Base-by-base conservation (phyloP, 805 yeast species). In the Danielia oregonensis region DNA sequence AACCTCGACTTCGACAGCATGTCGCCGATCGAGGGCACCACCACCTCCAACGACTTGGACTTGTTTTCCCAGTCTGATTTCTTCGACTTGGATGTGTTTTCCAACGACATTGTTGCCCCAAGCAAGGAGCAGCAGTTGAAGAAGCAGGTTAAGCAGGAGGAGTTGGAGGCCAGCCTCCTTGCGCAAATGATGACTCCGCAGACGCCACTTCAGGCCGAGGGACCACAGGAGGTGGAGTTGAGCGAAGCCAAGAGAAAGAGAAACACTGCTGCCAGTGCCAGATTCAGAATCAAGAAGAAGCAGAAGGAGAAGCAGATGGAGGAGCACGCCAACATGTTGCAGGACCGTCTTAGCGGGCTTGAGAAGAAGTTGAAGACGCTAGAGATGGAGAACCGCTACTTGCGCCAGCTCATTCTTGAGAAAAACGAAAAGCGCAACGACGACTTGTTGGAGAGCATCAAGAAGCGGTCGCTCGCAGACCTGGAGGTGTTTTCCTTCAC, bases 251-350 rank as follows among this genome's bases (percentile, higher is more conserved):
- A 86, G 62, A 74, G 95, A 42, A 77, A 83, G 44, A 74, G 94
- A 49, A 89, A 88, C 62, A 88, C 96, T 0, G 96, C 93, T 1
- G 97, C 98, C 1, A 79, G 91, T 14, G 97, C 97, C 4, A 71
- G 97, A 40, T 91, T 91, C 69, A 74, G 98, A 44, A 76, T 87
- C 55, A 87, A 86, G 73, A 88, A 86, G 78, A 89, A 91, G 72
- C 53, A 83, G 62, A 84, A 86, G 58, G 97, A 91, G 63, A 93
- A 85, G 62, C 91, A 89, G 55, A 75, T 91, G 79, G 96, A 89
- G 61, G 69, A 79, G 39, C 78, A 73, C 39, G 73, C 89, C 13
- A 75, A 76, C 48, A 89, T 83, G 40, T 68, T 91, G 48, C 79
- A 78, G 48, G 89, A 84, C 21, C 61, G 76, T 41, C 79, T 89